These are phyloP conservation scores for Ogataea pilisensis DNA, from an alignment of 805 yeast species.

Conservation along the genomic window DNA sequence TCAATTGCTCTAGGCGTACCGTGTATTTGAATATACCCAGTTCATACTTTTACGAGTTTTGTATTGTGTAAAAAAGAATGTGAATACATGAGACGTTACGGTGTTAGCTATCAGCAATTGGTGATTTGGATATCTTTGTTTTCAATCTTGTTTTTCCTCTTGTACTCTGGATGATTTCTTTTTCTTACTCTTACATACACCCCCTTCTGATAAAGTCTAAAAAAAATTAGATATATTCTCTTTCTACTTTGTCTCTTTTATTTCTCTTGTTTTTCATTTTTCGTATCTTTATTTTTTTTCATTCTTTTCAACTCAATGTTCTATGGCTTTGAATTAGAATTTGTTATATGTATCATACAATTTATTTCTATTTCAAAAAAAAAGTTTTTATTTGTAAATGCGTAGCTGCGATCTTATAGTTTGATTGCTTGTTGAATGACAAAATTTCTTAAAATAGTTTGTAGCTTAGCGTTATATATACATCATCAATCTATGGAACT, in stretches of 20 bases:
- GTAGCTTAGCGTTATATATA: too few species aligned
- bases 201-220: too few species aligned
- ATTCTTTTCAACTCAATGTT: neutral
- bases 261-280: neutral
- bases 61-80: constrained; percentile 9
- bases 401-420: too few species aligned
- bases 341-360: neutral
- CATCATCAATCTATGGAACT: too few species aligned
- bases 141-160: neutral
- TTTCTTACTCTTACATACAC: constrained; percentile 1
- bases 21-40: constrained; percentile 38
- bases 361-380: neutral
- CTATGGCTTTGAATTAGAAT: neutral
- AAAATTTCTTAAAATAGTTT: too few species aligned
- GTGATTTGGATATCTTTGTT: constrained; percentile 13
- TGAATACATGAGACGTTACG: constrained; percentile 48
- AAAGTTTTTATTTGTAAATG: too few species aligned
- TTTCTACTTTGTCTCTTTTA: constrained; percentile 2
- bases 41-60: constrained; percentile 20
- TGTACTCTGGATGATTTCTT: neutral
- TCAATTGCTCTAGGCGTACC: constrained; percentile 61
- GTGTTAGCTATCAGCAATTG: constrained; percentile 59
- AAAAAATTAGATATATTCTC: neutral
- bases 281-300: neutral
- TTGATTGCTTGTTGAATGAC: too few species aligned